These are phyloP conservation scores for Ogataea dorogensis DNA, from an alignment of 805 yeast genomes.

Conservation along the genomic window DNA sequence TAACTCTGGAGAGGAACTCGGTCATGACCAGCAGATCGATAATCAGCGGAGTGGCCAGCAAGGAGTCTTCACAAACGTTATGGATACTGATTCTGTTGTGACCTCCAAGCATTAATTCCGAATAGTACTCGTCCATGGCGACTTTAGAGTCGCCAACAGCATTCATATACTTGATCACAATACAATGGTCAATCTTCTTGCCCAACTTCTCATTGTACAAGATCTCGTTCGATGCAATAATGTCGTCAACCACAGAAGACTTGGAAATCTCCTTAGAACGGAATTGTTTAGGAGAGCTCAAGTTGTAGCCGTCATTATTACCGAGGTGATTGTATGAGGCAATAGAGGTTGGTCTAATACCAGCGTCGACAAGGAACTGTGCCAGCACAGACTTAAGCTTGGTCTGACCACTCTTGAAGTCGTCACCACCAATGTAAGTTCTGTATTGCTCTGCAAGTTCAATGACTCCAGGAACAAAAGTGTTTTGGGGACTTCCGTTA, in stretches of 20 bases:
- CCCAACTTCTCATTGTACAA: slow-evolving; percentile 81
- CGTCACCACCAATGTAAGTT: slow-evolving; percentile 92
- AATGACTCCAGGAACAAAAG: slow-evolving; percentile 93
- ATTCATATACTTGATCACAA: slow-evolving; percentile 88
- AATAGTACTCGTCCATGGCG: slow-evolving; percentile 97
- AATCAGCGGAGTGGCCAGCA: slow-evolving; percentile 91
- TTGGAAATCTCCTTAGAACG: slow-evolving; percentile 94
- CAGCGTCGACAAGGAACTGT: slow-evolving; percentile 94
- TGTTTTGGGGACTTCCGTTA: slow-evolving; percentile 96
- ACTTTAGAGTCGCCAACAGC: slow-evolving; percentile 97
- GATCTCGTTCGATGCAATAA: slow-evolving; percentile 82
- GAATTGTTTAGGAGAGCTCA: slow-evolving; percentile 90
- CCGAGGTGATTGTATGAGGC: slow-evolving; percentile 97
- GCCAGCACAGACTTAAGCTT: slow-evolving; percentile 95
- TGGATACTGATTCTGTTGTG: slow-evolving; percentile 92
- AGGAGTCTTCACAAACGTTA: slow-evolving; percentile 94
- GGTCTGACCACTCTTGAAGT: slow-evolving; percentile 95
- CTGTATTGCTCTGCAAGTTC: slow-evolving; percentile 79
- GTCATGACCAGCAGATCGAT: slow-evolving; percentile 87
- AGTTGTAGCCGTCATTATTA: slow-evolving; percentile 91
- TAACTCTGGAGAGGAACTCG: slow-evolving; percentile 85
- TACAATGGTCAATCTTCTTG: slow-evolving; percentile 83
- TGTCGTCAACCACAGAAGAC: slow-evolving; percentile 90
- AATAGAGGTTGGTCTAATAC: slow-evolving; percentile 90
- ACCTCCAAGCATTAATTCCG: slow-evolving; percentile 96